Conservation (phyloP, 2,329 filamentous ascomycete species). For the Massarina eburnea region DNA sequence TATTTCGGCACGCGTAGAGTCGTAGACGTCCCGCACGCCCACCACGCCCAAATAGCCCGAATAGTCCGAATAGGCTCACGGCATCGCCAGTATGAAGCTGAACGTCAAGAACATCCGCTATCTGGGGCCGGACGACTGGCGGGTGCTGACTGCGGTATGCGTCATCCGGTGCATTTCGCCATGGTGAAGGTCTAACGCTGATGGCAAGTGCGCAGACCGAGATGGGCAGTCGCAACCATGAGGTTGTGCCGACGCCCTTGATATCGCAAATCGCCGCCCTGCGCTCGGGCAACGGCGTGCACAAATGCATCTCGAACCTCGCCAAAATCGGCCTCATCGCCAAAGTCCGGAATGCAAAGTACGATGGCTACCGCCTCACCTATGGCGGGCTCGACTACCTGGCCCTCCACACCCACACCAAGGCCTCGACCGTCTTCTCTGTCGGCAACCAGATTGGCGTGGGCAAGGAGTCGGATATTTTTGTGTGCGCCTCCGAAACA, state of each 20-base stretch:
- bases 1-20: slow-evolving; percentile 9
- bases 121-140: slow-evolving; percentile 90
- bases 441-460: slow-evolving; percentile 94
- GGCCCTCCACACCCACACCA: slow-evolving; percentile 86
- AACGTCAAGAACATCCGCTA: slow-evolving; percentile 93
- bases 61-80: slow-evolving; percentile 6
- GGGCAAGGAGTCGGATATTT: slow-evolving; percentile 96
- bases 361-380: slow-evolving; percentile 94
- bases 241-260: slow-evolving; percentile 87
- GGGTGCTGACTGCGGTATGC: slow-evolving; percentile 82
- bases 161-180: slow-evolving; percentile 16
- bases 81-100: slow-evolving; percentile 72
- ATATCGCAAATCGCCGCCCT: slow-evolving; percentile 84
- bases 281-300: slow-evolving; percentile 71
- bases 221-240: slow-evolving; percentile 92
- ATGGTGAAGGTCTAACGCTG: slow-evolving; percentile 40
- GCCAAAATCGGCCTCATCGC: slow-evolving; percentile 92
- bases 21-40: slow-evolving; percentile 10
- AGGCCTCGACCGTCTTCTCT: slow-evolving; percentile 79
- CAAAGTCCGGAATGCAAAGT: slow-evolving; percentile 91
- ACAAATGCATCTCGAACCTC: slow-evolving; percentile 83
- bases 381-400: slow-evolving; percentile 98
- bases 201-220: slow-evolving; percentile 67
- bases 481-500: slow-evolving; percentile 80
- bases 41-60: too few species aligned